Conservation (phyloP, 176 grass and related monocot species). For the Carex cristatella region DNA sequence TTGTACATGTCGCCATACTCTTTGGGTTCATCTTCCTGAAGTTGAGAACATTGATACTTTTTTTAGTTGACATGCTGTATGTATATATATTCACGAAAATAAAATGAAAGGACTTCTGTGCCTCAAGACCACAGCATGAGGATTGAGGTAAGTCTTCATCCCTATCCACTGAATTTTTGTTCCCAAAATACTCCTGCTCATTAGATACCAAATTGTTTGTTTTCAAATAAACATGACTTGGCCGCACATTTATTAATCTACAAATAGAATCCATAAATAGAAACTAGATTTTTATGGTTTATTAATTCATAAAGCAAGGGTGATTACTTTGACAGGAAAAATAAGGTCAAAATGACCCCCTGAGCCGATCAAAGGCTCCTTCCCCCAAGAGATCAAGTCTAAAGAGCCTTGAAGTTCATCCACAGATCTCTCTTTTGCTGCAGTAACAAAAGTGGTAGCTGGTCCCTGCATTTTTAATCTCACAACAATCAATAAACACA, state of each 20-base stretch:
- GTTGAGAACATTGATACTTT: conserved; percentile 19
- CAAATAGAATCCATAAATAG: not conserved
- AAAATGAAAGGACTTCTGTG: conserved; percentile 1
- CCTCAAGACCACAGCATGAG: conserved; percentile 2
- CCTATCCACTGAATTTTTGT: not conserved
- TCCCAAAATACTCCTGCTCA: conserved; percentile 8
- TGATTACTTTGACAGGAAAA: conserved; percentile 25
- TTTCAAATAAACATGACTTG: not conserved
- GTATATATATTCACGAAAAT: conserved; percentile 9
- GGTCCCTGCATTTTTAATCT: conserved; percentile 52
- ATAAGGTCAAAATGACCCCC: conserved; percentile 71
- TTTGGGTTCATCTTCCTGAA: conserved; percentile 38
- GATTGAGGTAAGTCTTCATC: not conserved
- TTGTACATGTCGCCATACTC: conserved; percentile 40
- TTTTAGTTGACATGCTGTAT: not conserved
- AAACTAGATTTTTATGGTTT: not conserved
- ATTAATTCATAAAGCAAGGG: not conserved
- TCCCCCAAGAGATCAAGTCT: conserved; percentile 82
- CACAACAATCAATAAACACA: conserved; percentile 8
- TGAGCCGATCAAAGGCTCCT: conserved; percentile 65
- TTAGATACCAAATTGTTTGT: not conserved
- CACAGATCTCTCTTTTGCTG: conserved; percentile 68
- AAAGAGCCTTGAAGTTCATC: conserved; percentile 68
- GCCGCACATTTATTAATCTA: not conserved
- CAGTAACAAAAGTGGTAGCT: conserved; percentile 64